These are phyloP conservation scores for Urostyla sp. DNA, from an alignment of 73 alveolate genomes.

Conservation along the genomic window DNA sequence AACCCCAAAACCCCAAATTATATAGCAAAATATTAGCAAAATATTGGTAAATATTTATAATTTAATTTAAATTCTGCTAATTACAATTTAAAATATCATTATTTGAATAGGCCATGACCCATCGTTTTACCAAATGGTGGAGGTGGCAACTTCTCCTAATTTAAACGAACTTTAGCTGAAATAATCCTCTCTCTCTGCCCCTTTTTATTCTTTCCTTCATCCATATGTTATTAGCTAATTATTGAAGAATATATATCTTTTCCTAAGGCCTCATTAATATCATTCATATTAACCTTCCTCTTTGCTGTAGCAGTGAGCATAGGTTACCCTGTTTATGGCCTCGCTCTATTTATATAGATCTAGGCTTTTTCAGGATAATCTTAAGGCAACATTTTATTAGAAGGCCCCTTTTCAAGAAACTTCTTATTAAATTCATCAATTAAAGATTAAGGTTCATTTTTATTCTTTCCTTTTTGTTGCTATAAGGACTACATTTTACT, in stretches of 20 bases:
- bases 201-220: conserved; percentile 17
- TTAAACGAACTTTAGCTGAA: conserved; percentile 11
- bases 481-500: too few species aligned
- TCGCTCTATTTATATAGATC: background rate
- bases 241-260: background rate
- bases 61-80: background rate
- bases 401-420: conserved; percentile 14
- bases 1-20: too few species aligned
- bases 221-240: background rate
- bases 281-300: background rate
- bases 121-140: conserved; percentile 44
- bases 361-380: conserved; percentile 14
- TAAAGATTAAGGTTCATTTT: background rate
- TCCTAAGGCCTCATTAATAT: background rate
- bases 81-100: background rate
- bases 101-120: conserved; percentile 36
- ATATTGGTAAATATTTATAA: too few species aligned
- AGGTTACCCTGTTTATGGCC: conserved; percentile 28
- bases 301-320: background rate
- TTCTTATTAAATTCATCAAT: conserved; percentile 32
- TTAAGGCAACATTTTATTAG: background rate
- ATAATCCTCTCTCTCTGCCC: conserved; percentile 34
- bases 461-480: background rate
- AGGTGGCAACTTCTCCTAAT: conserved; percentile 22
- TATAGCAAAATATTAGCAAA: too few species aligned